Evolutionary conservation across 257 asterid genomes (phyloP).

Genomic region (Vinca minor): DNA sequence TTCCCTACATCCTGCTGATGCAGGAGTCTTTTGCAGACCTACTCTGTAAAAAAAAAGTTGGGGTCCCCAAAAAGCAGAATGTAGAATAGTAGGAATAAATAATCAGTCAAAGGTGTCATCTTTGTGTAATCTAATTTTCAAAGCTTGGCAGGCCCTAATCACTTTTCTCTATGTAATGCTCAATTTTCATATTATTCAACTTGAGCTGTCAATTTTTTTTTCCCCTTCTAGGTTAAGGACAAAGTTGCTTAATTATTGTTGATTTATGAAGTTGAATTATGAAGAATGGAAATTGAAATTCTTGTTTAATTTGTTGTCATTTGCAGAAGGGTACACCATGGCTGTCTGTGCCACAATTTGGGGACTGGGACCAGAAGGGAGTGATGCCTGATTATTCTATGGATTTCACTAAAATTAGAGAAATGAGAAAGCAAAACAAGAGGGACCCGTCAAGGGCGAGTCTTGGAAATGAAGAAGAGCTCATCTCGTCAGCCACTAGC

Average conservation of each 20-base stretch:
- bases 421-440: conserved; percentile 84
- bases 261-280: background rate
- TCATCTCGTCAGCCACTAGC: conserved; percentile 40
- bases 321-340: conserved; percentile 54
- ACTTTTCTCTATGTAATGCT: background rate
- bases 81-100: background rate
- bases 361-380: conserved; percentile 94
- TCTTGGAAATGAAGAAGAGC: conserved; percentile 83
- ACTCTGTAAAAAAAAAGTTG: no score
- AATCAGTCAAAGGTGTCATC: conserved; percentile 13
- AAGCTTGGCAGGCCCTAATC: conserved; percentile 4
- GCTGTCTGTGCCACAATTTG: conserved; percentile 92
- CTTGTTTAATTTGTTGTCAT: background rate
- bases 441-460: conserved; percentile 76
- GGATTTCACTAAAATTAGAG: conserved; percentile 84
- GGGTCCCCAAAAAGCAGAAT: background rate
- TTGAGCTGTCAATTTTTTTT: conserved; percentile 8
- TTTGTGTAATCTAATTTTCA: conserved; percentile 3
- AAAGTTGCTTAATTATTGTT: conserved; percentile 8
- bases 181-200: background rate
- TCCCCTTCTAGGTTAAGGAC: background rate
- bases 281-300: conserved; percentile 2
- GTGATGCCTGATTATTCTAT: conserved; percentile 67
- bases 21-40: no score
- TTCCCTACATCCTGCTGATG: no score